phyloP scores from a whole-genome alignment of 306 rosid genomes.

The Quercus berberidifolia region DNA sequence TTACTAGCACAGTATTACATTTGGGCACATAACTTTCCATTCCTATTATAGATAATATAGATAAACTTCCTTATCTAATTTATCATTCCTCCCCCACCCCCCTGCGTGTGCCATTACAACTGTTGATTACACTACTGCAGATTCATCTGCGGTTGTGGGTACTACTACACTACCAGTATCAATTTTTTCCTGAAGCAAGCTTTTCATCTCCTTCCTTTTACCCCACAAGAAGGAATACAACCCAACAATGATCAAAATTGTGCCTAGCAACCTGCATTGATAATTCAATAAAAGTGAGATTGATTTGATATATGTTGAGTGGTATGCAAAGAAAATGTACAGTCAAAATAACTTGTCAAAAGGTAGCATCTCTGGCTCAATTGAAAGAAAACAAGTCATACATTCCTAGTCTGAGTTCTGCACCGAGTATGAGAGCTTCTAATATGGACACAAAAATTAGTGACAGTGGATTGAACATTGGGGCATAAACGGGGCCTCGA shows the following conservation, averaged over 20 bases:
- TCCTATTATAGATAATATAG: too few relatives aligned
- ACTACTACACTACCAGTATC: conserved; percentile 13
- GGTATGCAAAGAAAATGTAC: not conserved
- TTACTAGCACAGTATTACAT: too few relatives aligned
- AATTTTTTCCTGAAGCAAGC: not conserved
- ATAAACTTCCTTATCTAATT: too few relatives aligned
- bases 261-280: conserved; percentile 51
- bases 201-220: conserved; percentile 26
- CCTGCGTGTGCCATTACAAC: too few relatives aligned
- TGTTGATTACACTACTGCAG: conserved; percentile 9
- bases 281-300: not conserved
- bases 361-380: not conserved
- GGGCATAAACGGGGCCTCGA: conserved; percentile 63
- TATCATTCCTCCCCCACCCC: too few relatives aligned
- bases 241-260: conserved; percentile 50
- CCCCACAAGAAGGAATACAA: conserved; percentile 67
- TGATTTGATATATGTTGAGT: not conserved
- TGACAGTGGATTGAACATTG: conserved; percentile 72
- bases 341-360: not conserved
- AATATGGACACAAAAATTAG: conserved; percentile 55
- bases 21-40: too few relatives aligned
- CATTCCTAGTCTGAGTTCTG: conserved; percentile 52
- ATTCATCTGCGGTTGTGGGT: not conserved
- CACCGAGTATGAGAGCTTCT: conserved; percentile 51
- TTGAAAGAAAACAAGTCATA: conserved; percentile 9